Evolutionary conservation across 83 land plant species (phyloP).

Genomic region (Diphasiastrum complanatum): DNA sequence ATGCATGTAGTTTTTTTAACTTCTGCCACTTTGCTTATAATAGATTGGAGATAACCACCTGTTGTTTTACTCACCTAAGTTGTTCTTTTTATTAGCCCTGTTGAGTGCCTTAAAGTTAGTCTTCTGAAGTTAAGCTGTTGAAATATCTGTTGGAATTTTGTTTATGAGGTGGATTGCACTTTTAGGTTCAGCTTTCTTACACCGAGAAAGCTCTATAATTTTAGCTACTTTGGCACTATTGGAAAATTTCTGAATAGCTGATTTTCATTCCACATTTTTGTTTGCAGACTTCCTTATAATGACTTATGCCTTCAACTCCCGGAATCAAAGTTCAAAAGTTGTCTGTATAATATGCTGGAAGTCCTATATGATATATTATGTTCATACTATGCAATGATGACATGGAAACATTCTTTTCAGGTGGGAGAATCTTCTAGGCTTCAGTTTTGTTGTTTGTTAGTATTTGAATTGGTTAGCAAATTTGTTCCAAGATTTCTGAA

Average conservation of each 20-base stretch:
- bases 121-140: too few relatives aligned
- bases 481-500: too few relatives aligned
- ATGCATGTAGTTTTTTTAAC: not conserved
- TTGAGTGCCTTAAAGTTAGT: too few relatives aligned
- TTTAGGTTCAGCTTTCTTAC: not conserved
- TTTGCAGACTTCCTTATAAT: slow-evolving; percentile 36
- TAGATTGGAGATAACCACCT: too few relatives aligned
- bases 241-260: not conserved
- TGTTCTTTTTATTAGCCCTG: too few relatives aligned
- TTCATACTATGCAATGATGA: slow-evolving; percentile 35
- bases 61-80: too few relatives aligned
- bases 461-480: not conserved
- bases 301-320: slow-evolving; percentile 34
- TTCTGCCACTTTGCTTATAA: not conserved
- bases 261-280: not conserved
- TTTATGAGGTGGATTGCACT: slow-evolving; percentile 41
- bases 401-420: slow-evolving; percentile 24
- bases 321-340: slow-evolving; percentile 27
- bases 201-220: not conserved
- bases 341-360: slow-evolving; percentile 33
- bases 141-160: too few relatives aligned
- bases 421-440: slow-evolving; percentile 4
- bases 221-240: not conserved
- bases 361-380: slow-evolving; percentile 31
- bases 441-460: not conserved